phyloP scores from a whole-genome alignment of 352 stramenopile genomes.

The Saprolegnia diclina region DNA sequence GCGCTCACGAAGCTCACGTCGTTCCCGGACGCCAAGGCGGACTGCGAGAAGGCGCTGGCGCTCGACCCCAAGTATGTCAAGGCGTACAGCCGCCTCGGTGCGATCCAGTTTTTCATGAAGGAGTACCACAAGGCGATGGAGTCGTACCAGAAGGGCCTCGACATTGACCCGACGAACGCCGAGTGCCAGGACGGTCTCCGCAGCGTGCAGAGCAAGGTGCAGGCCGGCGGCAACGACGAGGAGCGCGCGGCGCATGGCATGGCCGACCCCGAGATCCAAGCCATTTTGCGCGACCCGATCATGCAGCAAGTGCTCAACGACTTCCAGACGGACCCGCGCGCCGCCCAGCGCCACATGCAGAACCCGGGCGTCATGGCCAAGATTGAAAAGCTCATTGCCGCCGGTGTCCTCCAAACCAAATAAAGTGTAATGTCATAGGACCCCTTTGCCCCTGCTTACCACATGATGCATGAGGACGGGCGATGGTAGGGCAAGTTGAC shows the following conservation, averaged over 20 bases:
- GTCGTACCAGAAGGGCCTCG: constrained; percentile 94
- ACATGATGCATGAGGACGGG: too few relatives aligned
- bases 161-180: constrained; percentile 91
- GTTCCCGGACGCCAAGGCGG: constrained; percentile 85
- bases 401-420: constrained; percentile 95
- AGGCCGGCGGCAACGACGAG: constrained; percentile 93
- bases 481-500: too few relatives aligned
- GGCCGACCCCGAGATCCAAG: constrained; percentile 98
- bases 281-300: constrained; percentile 96
- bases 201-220: constrained; percentile 92
- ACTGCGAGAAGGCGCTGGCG: constrained; percentile 97
- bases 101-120: constrained; percentile 99
- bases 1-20: constrained; percentile 98
- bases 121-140: constrained; percentile 99
- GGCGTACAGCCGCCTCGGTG: constrained; percentile 96
- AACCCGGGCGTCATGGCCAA: constrained; percentile 94
- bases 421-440: constrained; percentile 31
- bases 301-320: constrained; percentile 98
- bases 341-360: constrained; percentile 89
- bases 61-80: constrained; percentile 99
- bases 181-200: constrained; percentile 94
- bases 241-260: constrained; percentile 96
- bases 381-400: constrained; percentile 99
- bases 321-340: constrained; percentile 93
- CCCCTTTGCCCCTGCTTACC: not conserved